phyloP scores from a whole-genome alignment of 2,329 filamentous ascomycete species.

The Scedosporium minutisporum region DNA sequence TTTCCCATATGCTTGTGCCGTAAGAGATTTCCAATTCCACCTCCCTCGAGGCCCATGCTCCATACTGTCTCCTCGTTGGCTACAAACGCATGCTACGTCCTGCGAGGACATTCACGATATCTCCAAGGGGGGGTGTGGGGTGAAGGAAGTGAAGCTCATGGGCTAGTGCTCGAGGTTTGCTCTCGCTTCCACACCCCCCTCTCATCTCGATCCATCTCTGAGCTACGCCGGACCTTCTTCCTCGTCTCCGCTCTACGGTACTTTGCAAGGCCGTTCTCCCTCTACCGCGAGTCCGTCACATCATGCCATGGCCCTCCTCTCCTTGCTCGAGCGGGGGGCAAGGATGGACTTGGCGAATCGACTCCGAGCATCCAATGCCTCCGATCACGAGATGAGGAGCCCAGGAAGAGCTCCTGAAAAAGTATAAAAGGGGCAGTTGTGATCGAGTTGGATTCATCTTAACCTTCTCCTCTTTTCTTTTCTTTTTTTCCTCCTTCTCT shows the following conservation, averaged over 20 bases:
- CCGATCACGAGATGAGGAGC: conserved; percentile 3
- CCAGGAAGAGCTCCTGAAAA: conserved; percentile 28
- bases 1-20: not conserved
- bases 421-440: conserved; percentile 55
- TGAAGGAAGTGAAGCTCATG: not conserved
- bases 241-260: not conserved
- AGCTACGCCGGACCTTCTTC: not conserved
- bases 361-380: not conserved
- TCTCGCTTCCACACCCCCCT: not conserved
- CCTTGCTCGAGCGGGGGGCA: conserved; percentile 5
- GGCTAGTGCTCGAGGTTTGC: not conserved
- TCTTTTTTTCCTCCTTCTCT: conserved; percentile 28
- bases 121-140: not conserved
- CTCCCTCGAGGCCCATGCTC: not conserved
- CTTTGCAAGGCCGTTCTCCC: not conserved
- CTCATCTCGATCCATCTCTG: not conserved
- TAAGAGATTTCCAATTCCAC: not conserved
- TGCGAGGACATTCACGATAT: not conserved
- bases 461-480: conserved; percentile 34
- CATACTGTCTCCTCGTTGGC: not conserved
- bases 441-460: conserved; percentile 30
- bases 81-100: not conserved
- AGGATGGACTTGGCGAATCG: conserved; percentile 3
- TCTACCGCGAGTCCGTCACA: conserved; percentile 4
- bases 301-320: conserved; percentile 6